Evolutionary conservation across 805 yeast species (phyloP), one percentile per base, ranked within the genome.

Genomic region (Myxozyma neotropica): DNA sequence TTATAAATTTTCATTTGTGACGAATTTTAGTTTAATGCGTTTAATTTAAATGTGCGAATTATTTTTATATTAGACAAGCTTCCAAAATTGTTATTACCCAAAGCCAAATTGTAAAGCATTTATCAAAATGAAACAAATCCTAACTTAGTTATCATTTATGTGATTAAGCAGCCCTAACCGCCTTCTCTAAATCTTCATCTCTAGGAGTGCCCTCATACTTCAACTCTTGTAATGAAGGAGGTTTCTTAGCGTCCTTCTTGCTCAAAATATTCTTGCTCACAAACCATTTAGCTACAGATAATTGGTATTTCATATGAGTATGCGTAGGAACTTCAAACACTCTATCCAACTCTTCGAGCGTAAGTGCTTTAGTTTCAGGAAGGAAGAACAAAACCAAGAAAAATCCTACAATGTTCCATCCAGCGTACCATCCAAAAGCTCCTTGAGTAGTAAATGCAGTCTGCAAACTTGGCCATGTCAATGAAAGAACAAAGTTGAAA

Each of bases 371-470:
- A 19, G 89, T 85, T 68, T 85, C 89, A 35, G 88, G 88, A 75
- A 78, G 80, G 67, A 81, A 81, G 64, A 79, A 73, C 59, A 71
- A 77, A 42, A 63, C 66, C 40, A 63, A 88, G 75, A 87, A 77
- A 80, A 87, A 84, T 55, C 88, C 79, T 4, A 87, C 88, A 68
- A 88, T 67, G 72, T 89, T 89, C 92, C 93, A 87, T 13, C 86
- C 96, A 0, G 94, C 96, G 70, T 88, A 89, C 81, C 85, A 89
- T 13, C 94, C 91, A 71, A 88, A 89, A 2, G 95, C 95, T 72
- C 96, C 96, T 65, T 86, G 89, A 1, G 90, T 81, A 57, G 82
- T 83, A 75, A 89, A 85, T 0, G 86, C 84, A 49, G 74, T 79
- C 57, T 81, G 73, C 72, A 89, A 74, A 24, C 88, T 77, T 36